Conservation (phyloP, 108 stramenopile genomes). For the Skeletonema costatum region DNA sequence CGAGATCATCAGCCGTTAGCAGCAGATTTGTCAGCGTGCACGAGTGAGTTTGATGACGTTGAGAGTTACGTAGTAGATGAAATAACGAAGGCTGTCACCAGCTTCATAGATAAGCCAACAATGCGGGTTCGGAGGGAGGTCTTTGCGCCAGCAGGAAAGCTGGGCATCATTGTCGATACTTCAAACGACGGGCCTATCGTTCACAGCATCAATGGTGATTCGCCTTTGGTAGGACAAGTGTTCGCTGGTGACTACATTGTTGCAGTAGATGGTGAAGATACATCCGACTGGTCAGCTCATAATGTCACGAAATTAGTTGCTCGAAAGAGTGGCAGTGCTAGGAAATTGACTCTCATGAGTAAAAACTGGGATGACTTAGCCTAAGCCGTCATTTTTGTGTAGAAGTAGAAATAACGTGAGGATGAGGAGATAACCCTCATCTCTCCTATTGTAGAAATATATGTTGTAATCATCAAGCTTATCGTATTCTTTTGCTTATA, state of each 20-base stretch:
- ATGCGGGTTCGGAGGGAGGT: slow-evolving; percentile 16
- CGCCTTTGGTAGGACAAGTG: slow-evolving; percentile 59
- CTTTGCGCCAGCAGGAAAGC: slow-evolving; percentile 76
- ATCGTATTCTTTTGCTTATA: too few relatives aligned
- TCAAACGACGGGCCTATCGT: slow-evolving; percentile 81
- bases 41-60: too few relatives aligned
- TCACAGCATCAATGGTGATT: slow-evolving; percentile 56
- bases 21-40: not conserved
- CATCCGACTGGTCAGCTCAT: slow-evolving; percentile 68
- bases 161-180: slow-evolving; percentile 88
- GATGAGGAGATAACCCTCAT: not conserved
- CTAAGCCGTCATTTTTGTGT: not conserved
- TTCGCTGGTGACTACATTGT: slow-evolving; percentile 74
- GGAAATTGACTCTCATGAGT: not conserved
- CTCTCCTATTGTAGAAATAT: not conserved
- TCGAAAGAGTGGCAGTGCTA: slow-evolving; percentile 10
- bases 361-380: not conserved
- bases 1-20: not conserved
- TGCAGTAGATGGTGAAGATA: slow-evolving; percentile 77
- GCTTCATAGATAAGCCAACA: not conserved
- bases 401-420: not conserved
- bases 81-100: not conserved
- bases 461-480: not conserved
- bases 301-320: slow-evolving; percentile 74
- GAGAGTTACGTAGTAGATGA: not conserved